phyloP scores from a whole-genome alignment of 2,329 filamentous ascomycete species.

The Zymoseptoria brevis region DNA sequence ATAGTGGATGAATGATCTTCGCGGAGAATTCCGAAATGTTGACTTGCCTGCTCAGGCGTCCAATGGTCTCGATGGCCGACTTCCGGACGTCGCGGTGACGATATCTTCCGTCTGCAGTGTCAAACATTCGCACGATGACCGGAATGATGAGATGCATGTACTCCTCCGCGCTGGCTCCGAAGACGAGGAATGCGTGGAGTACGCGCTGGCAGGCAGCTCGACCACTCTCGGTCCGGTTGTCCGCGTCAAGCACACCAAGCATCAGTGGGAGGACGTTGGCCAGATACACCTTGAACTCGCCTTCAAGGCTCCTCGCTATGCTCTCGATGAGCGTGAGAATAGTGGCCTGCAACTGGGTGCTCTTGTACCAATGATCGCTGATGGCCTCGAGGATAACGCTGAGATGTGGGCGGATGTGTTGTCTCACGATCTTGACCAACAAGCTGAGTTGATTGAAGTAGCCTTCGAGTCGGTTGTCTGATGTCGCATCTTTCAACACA shows the following conservation, averaged over 20 bases:
- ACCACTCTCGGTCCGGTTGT: slow-evolving; percentile 62
- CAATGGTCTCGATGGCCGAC: slow-evolving; percentile 87
- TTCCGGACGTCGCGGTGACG: slow-evolving; percentile 63
- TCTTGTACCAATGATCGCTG: slow-evolving; percentile 81
- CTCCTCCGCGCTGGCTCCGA: slow-evolving; percentile 90
- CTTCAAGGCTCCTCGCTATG: slow-evolving; percentile 86
- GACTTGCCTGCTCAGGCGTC: slow-evolving; percentile 87
- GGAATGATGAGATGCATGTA: slow-evolving; percentile 99
- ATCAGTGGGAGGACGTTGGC: slow-evolving; percentile 84
- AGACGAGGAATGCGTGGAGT: slow-evolving; percentile 89
- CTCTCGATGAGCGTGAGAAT: slow-evolving; percentile 89
- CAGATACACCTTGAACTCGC: slow-evolving; percentile 95
- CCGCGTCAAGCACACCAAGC: slow-evolving; percentile 87
- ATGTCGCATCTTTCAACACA: slow-evolving; percentile 75
- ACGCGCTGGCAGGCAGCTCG: slow-evolving; percentile 49
- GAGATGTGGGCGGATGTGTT: slow-evolving; percentile 89
- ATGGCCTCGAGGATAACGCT: slow-evolving; percentile 79
- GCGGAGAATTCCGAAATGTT: slow-evolving; percentile 96
- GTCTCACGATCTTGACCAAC: slow-evolving; percentile 86
- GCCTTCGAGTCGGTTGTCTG: slow-evolving; percentile 62
- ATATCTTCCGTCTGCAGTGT: slow-evolving; percentile 47
- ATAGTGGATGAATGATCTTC: slow-evolving; percentile 89
- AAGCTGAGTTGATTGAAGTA: slow-evolving; percentile 97
- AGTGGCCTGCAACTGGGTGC: slow-evolving; percentile 74
- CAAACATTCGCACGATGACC: slow-evolving; percentile 88